Evolutionary conservation across 2,329 filamentous ascomycete species (phyloP).

Genomic region (Proliferodiscus dingleyae): DNA sequence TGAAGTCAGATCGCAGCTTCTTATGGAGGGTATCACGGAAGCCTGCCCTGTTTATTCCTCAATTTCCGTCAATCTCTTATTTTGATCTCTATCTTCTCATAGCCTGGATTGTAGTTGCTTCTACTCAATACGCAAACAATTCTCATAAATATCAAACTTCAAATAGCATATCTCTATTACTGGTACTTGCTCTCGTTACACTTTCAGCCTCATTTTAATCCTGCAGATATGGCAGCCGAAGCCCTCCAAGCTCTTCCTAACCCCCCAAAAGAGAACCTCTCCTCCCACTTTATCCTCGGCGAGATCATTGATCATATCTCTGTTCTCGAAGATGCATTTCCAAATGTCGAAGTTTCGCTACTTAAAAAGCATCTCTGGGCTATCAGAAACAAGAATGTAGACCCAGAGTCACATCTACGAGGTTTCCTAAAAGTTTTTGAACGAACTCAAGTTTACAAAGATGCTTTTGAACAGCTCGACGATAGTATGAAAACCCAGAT

Average conservation of each 20-base stretch:
- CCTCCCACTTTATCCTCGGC: slow-evolving; percentile 28
- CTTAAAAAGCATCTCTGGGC: slow-evolving; percentile 30
- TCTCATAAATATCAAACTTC: neutral
- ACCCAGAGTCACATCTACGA: slow-evolving; percentile 30
- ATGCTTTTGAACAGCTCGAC: slow-evolving; percentile 29
- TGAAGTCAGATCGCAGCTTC: no score
- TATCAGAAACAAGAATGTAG: slow-evolving; percentile 28
- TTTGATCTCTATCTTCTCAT: no score
- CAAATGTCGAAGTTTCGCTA: slow-evolving; percentile 25
- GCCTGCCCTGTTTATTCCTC: no score
- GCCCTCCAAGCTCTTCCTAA: slow-evolving; percentile 10
- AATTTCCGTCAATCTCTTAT: no score
- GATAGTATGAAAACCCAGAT: slow-evolving; percentile 28
- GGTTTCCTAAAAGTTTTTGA: slow-evolving; percentile 31
- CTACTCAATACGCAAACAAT: neutral
- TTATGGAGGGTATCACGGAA: no score
- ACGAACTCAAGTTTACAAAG: slow-evolving; percentile 27
- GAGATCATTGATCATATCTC: slow-evolving; percentile 33
- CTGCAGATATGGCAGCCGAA: slow-evolving; percentile 1
- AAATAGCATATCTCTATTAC: no score
- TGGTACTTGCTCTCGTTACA: neutral
- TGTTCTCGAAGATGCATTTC: slow-evolving; percentile 20
- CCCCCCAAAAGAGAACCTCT: slow-evolving; percentile 23
- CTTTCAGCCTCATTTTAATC: slow-evolving; percentile 2
- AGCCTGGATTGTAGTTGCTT: no score